Evolutionary conservation across 2,329 filamentous ascomycete species (phyloP), one percentile per base, ranked within the genome.

Genomic region (Zasmidium angulare): DNA sequence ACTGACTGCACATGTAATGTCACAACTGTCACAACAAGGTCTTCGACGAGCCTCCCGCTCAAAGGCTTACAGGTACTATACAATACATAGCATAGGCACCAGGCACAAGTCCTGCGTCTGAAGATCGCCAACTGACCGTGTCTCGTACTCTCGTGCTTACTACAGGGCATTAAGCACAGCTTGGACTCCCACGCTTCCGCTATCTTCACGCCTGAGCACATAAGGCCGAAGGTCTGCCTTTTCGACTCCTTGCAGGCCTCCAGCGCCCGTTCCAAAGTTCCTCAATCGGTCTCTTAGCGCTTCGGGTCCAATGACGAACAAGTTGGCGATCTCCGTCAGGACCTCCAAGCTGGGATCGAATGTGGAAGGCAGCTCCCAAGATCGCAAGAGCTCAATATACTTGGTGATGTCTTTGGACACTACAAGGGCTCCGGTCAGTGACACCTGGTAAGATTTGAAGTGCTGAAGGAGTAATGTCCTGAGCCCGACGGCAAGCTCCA

Each of bases 381-480:
- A 87, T 63, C 90, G 87, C 65, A 99, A 82, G 11, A 96, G 86
- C 61, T 93, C 89, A 9, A 90, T 89, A 75, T 99, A 99, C 72
- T 91, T 92, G 36, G 91, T 91, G 74, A 98, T 93, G 73, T 99
- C 95, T 78, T 98, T 96, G 36, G 89, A 93, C 23, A 98, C 91
- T 85, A 97, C 95, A 50, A 99, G 84, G 1, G 92, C 95, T 62
- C 95, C 95, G 0, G 93, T 93, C 46, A 93, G 91, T 67, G 92
- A 96, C 66, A 99, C 91, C 61, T 89, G 86, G 78, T 96, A 99
- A 70, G 91, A 92, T 71, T 96, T 95, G 77, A 98, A 91, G 76
- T 99, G 95, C 63, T 95, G 90, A 63, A 99, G 87, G 3, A 99
- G 83, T 10, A 96, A 84, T 52, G 83, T 79, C 66, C 93, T 87